phyloP scores from a whole-genome alignment of 192 early-diverging fungal species.

The Spizellomyces sp. region DNA sequence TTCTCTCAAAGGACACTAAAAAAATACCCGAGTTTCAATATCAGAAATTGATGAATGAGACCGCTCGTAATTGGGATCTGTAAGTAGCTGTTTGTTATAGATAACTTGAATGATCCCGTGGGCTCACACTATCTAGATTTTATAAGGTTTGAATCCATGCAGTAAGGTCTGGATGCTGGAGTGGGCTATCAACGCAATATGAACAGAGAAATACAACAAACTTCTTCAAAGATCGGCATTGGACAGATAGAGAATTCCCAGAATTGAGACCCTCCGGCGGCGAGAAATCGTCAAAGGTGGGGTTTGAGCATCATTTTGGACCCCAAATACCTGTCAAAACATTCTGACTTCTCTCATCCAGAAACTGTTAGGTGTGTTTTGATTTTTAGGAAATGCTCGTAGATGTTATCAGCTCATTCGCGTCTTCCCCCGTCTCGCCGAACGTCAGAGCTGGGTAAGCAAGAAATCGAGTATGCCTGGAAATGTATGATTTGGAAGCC shows the following conservation, averaged over 20 bases:
- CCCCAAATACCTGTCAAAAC: too few relatives aligned
- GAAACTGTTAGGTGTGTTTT: constrained; percentile 17
- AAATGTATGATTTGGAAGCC: too few relatives aligned
- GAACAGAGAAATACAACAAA: constrained; percentile 51
- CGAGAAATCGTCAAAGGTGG: constrained; percentile 20
- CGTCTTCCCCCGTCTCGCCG: too few relatives aligned
- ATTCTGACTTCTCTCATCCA: not conserved
- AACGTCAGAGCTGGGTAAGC: too few relatives aligned
- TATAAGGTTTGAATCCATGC: constrained; percentile 11
- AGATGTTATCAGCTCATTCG: too few relatives aligned
- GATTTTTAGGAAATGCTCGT: too few relatives aligned
- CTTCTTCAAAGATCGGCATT: constrained; percentile 98
- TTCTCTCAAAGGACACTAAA: constrained; percentile 20
- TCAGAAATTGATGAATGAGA: constrained; percentile 39
- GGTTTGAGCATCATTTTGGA: not conserved
- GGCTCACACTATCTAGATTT: constrained; percentile 3
- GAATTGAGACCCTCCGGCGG: constrained; percentile 60
- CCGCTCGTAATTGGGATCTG: constrained; percentile 51
- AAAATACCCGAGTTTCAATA: constrained; percentile 25
- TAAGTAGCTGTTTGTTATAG: constrained; percentile 16
- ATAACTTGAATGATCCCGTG: not conserved
- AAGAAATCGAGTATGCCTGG: too few relatives aligned
- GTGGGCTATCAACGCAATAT: not conserved
- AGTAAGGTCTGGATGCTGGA: not conserved
- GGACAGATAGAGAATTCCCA: constrained; percentile 92